Conservation (phyloP, 2,329 filamentous ascomycete species). For the Diaporthe vexans region DNA sequence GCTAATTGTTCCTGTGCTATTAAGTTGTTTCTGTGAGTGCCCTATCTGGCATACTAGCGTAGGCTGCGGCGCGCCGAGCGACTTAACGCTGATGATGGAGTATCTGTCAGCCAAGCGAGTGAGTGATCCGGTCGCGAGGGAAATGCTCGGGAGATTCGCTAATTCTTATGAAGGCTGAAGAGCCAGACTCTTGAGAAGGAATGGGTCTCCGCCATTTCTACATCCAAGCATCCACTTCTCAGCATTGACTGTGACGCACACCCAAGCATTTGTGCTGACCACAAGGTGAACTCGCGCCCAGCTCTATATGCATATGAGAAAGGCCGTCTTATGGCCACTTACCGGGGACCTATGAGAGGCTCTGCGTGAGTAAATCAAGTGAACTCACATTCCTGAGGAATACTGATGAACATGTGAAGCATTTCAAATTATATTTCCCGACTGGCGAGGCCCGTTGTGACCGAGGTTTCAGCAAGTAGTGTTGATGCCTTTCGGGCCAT, state of each 20-base stretch:
- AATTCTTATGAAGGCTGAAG: conserved; percentile 26
- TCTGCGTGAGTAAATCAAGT: conserved; percentile 43
- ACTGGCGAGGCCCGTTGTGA: conserved; percentile 47
- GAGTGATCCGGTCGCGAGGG: conserved; percentile 27
- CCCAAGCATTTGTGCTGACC: conserved; percentile 40
- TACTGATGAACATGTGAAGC: conserved; percentile 32
- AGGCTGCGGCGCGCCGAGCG: no score
- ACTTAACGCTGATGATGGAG: conserved; percentile 13
- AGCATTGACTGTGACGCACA: conserved; percentile 46
- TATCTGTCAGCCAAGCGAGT: conserved; percentile 36
- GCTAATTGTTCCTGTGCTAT: not conserved
- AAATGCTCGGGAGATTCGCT: not conserved
- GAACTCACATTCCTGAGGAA: accelerated
- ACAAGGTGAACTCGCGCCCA: conserved; percentile 41
- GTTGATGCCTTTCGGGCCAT: conserved; percentile 47
- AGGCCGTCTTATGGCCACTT: conserved; percentile 39
- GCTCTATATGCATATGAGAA: conserved; percentile 44
- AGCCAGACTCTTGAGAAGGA: conserved; percentile 44
- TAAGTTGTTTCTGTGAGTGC: conserved; percentile 43
- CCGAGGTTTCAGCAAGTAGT: conserved; percentile 43
- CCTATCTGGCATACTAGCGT: not conserved
- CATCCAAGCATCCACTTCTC: conserved; percentile 39
- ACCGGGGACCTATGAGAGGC: conserved; percentile 44
- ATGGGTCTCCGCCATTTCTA: conserved; percentile 42
- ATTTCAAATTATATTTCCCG: conserved; percentile 47